Conservation (phyloP, 139 green algal species). For the Ulvella scutata region DNA sequence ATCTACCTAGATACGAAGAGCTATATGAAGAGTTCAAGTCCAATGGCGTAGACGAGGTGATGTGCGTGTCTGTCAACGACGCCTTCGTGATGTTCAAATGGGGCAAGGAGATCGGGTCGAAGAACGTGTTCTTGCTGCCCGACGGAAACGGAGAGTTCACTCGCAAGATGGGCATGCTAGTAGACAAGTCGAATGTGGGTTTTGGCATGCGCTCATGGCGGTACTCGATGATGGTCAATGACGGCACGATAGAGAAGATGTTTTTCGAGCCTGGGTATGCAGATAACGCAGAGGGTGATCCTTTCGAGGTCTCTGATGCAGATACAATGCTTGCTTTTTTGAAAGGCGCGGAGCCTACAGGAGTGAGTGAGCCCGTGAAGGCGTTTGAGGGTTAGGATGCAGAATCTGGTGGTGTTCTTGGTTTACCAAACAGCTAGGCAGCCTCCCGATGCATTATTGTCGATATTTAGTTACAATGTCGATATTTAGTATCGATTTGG, state of each 20-base stretch:
- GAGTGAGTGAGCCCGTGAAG: no score
- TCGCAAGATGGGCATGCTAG: slow-evolving; percentile 6
- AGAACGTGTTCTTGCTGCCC: slow-evolving; percentile 5
- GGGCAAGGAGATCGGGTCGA: background rate
- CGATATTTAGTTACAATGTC: no score
- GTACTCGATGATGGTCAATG: slow-evolving; percentile 3
- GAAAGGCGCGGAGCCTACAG: no score
- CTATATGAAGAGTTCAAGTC: slow-evolving; percentile 3
- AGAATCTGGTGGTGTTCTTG: no score
- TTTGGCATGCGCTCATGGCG: slow-evolving; percentile 7
- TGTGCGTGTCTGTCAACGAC: slow-evolving; percentile 9
- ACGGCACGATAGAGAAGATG: slow-evolving; percentile 7
- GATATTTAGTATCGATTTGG: no score
- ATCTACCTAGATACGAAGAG: slow-evolving; percentile 7
- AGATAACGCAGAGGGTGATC: no score
- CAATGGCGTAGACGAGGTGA: slow-evolving; percentile 5
- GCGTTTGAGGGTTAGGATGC: no score
- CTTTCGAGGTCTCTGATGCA: no score
- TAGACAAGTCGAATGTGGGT: background rate
- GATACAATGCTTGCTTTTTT: no score
- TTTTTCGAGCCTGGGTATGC: no score
- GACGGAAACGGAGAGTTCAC: slow-evolving; percentile 2
- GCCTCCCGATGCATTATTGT: no score
- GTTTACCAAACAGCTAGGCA: no score
- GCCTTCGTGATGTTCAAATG: slow-evolving; percentile 8